phyloP scores from a whole-genome alignment of 1,284 basidiomycete species.

The Pyrrhoderma noxium region DNA sequence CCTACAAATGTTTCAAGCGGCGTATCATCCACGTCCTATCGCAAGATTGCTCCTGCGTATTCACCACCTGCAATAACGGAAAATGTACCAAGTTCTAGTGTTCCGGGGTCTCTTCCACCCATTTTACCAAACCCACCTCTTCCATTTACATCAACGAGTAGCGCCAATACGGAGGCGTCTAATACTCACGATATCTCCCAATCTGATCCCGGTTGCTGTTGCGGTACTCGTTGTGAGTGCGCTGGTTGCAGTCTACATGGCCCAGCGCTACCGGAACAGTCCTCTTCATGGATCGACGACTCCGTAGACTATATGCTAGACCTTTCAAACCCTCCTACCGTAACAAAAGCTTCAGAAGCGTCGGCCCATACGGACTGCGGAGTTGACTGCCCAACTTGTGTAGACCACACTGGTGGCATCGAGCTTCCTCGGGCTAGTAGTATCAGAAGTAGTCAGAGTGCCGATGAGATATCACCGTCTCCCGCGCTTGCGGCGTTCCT shows the following conservation, averaged over 20 bases:
- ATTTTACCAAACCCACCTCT: too few species aligned
- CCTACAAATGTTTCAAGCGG: too few species aligned
- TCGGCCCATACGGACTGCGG: conserved; percentile 30
- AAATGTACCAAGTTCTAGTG: too few species aligned
- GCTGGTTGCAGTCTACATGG: conserved; percentile 68
- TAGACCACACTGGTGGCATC: conserved; percentile 43
- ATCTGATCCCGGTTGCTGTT: conserved; percentile 45
- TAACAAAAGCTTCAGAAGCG: background rate
- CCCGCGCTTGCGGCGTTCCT: conserved; percentile 53
- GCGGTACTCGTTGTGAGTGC: conserved; percentile 62
- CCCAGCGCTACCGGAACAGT: conserved; percentile 25
- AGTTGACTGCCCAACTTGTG: conserved; percentile 57
- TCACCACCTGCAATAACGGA: too few species aligned
- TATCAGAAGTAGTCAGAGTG: conserved; percentile 19
- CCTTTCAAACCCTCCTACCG: background rate
- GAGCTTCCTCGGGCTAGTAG: conserved; percentile 30
- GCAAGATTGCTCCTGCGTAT: too few species aligned
- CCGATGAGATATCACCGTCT: background rate
- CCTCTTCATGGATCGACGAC: conserved; percentile 11
- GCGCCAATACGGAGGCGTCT: too few species aligned
- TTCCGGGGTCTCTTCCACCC: too few species aligned
- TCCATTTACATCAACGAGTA: too few species aligned
- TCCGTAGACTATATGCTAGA: background rate
- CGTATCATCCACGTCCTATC: too few species aligned
- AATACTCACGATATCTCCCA: too few species aligned